Percentiles rank a stretch among this genome's conserved stretches.
phyloP scores from a whole-genome alignment of 371 early-diverging fungal genomes.

The Mortierella sp. region DNA sequence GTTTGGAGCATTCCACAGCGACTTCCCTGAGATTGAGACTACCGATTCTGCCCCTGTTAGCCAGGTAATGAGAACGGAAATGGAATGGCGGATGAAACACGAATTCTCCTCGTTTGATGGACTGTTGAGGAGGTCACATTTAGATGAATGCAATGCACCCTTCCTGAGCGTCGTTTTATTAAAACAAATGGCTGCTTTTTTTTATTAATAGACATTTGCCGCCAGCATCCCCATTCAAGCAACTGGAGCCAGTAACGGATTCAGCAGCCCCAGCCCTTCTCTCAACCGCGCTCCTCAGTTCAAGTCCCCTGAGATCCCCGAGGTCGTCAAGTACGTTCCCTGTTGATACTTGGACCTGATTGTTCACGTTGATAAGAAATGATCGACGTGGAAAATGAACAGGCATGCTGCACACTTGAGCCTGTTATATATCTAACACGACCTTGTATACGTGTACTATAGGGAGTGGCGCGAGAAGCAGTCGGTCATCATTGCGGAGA shows the following conservation, averaged over 20 bases:
- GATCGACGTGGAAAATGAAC: background rate
- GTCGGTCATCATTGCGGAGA: slow-evolving; percentile 77
- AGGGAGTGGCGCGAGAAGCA: slow-evolving; percentile 91
- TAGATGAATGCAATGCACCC: background rate
- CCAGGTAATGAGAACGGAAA: slow-evolving; percentile 19
- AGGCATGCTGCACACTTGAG: background rate
- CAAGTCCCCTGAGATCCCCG: slow-evolving; percentile 69
- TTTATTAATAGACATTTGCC: slow-evolving; percentile 37
- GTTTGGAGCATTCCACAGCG: slow-evolving; percentile 54
- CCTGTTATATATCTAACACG: background rate
- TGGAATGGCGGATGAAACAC: background rate
- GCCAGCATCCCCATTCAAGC: slow-evolving; percentile 48
- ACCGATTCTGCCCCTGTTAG: slow-evolving; percentile 28
- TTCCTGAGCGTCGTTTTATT: background rate
- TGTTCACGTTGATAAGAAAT: background rate
- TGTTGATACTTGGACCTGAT: background rate
- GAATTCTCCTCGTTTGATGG: background rate
- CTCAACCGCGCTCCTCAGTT: slow-evolving; percentile 32
- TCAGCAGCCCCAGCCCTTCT: slow-evolving; percentile 43
- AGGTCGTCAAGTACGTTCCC: slow-evolving; percentile 65
- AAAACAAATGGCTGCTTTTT: background rate
- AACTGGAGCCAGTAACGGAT: slow-evolving; percentile 47
- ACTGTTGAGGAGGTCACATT: background rate
- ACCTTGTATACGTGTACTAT: background rate
- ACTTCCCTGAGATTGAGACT: slow-evolving; percentile 57